These are phyloP conservation scores for Strobilomyces echinocephalus DNA, from an alignment of 768 basidiomycete species.

Conservation along the genomic window DNA sequence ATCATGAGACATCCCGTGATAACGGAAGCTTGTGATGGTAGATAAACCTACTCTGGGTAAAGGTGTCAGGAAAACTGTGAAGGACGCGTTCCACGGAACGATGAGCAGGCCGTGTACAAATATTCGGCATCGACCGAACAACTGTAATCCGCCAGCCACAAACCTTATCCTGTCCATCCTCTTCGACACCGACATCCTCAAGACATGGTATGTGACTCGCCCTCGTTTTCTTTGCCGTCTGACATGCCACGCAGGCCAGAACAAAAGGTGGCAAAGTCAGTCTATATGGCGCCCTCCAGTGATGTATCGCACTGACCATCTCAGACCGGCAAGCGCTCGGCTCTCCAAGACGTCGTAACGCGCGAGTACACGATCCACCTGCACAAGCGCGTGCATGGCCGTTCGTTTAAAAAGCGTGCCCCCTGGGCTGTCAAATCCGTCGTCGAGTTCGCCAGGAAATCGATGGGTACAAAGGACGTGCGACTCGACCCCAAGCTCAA, in stretches of 20 bases:
- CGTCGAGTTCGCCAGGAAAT: constrained; percentile 83
- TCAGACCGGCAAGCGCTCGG: constrained; percentile 87
- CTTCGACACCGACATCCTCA: constrained; percentile 51
- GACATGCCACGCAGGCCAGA: constrained; percentile 37
- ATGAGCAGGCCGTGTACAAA: too few relatives aligned
- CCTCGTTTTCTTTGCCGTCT: constrained; percentile 1
- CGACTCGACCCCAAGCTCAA: constrained; percentile 94
- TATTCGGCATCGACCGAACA: constrained; percentile 32
- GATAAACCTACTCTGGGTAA: too few relatives aligned
- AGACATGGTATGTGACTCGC: constrained; percentile 55
- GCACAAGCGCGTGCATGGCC: constrained; percentile 90
- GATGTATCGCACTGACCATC: not conserved
- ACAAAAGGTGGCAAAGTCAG: constrained; percentile 31
- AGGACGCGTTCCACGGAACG: too few relatives aligned
- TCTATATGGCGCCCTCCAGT: constrained; percentile 1
- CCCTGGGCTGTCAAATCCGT: constrained; percentile 96
- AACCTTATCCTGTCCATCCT: constrained; percentile 45
- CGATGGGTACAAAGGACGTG: constrained; percentile 95
- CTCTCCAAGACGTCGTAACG: constrained; percentile 96
- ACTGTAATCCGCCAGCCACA: constrained; percentile 50
- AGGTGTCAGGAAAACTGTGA: too few relatives aligned
- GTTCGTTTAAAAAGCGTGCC: constrained; percentile 96
- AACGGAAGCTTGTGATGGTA: too few relatives aligned
- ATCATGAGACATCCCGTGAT: too few relatives aligned
- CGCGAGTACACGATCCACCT: constrained; percentile 99